Base-by-base conservation (phyloP, 202 grass and related monocot species). In the Digitaria exilis region DNA sequence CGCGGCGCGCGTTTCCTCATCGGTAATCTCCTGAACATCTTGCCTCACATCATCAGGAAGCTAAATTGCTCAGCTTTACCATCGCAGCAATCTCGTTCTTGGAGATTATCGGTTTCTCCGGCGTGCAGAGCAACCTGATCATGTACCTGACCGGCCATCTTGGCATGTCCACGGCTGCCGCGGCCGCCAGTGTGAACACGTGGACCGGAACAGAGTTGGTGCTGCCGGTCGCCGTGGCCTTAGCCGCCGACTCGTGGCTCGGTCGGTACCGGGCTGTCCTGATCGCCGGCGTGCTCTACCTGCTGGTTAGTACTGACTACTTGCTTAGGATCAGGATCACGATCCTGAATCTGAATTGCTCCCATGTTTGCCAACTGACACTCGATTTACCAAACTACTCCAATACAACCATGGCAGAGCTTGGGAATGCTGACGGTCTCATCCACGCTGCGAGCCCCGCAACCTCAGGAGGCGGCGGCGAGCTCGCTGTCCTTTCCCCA, bases 91-190 rank as follows among this genome's bases (percentile, higher is more conserved):
- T 94, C 71, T 91, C 82, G 54, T 82, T 90, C 49, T 69, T 84
- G 22, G 91, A 94, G 85, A 78, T 89, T 41, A 35, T 63, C 5
- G 89, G 89, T 1, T 89, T 80, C 78, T 72, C 70, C 76, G 91
- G 94, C 43, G 72, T 97, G 37, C 68, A 80, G 22, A 77, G 63
- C 8, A 97, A 94, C 85, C 73, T 97, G 42, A 92, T 97, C 9
- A 92, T 84, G 74, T 94, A 92, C 80, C 60, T 94, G 11, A 89
- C 94, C n/a, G 92, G 91, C 4, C 88, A 83, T 35, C 78, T 97
- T 16, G 78, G 74, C 44, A 57, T 90, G 69, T 67, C 89, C 22
- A 97, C 89, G 14, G 91, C 83, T 5, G 42, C 84, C 0, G 91
- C 89, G 0, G 92, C 89, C 2, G 79, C 88, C 10, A 29, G 55